phyloP scores from a whole-genome alignment of 306 rosid species.

The Psophocarpus tetragonolobus region DNA sequence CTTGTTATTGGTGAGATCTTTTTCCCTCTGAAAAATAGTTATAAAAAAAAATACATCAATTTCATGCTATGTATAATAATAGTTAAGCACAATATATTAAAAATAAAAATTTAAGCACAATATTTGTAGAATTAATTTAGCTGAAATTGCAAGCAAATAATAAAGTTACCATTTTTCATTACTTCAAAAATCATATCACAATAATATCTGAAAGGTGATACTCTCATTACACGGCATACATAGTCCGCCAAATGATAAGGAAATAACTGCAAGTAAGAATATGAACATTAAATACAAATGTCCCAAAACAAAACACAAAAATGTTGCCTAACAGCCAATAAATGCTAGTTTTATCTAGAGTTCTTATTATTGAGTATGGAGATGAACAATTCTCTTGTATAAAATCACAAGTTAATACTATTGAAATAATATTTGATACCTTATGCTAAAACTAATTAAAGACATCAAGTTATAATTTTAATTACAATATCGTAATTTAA shows the following conservation, averaged over 20 bases:
- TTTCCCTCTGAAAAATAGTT: constrained; percentile 5
- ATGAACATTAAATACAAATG: constrained; percentile 41
- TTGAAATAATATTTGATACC: constrained; percentile 8
- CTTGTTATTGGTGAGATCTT: background rate
- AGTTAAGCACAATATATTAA: constrained; percentile 29
- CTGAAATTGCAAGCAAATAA: constrained; percentile 34
- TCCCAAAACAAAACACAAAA: constrained; percentile 13
- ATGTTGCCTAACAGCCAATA: background rate
- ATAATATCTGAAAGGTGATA: constrained; percentile 92
- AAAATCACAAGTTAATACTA: background rate
- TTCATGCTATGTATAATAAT: constrained; percentile 7
- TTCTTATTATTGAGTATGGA: background rate
- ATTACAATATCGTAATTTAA: background rate
- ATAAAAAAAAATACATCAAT: background rate
- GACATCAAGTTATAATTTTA: background rate
- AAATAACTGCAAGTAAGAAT: constrained; percentile 74
- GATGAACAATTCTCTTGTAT: background rate
- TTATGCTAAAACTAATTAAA: background rate
- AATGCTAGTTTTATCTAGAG: constrained; percentile 1
- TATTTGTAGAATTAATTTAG: constrained; percentile 21
- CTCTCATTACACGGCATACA: constrained; percentile 93
- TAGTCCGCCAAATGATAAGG: constrained; percentile 91
- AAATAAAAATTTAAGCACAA: constrained; percentile 33
- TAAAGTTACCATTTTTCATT: constrained; percentile 80
- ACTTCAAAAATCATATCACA: constrained; percentile 96